Percentiles rank a stretch among this genome's conserved stretches.
These are phyloP conservation scores for Hirschfeldia incana DNA, from an alignment of 345 rosid genomes.

Conservation along the genomic window DNA sequence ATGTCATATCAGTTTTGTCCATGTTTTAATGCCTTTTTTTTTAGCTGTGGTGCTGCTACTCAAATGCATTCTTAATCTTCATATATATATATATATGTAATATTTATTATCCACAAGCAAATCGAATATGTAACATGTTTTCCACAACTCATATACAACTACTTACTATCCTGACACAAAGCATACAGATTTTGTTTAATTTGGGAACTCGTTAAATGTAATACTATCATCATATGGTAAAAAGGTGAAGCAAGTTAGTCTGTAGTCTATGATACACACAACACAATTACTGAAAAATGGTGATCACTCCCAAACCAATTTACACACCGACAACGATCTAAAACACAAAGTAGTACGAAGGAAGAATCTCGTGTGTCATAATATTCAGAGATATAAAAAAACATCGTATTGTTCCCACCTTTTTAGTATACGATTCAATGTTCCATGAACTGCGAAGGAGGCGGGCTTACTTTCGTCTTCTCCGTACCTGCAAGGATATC, in stretches of 20 bases:
- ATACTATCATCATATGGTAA: slow-evolving; percentile 9
- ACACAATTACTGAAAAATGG: slow-evolving; percentile 12
- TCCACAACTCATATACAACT: not conserved
- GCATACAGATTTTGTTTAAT: not conserved
- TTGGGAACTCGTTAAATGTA: not conserved
- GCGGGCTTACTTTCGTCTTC: slow-evolving; percentile 82
- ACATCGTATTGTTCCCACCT: slow-evolving; percentile 21
- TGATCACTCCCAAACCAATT: slow-evolving; percentile 24
- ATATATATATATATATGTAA: not conserved
- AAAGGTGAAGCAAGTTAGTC: not conserved
- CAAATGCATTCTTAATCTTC: not conserved
- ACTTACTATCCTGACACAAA: not conserved
- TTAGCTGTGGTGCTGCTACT: not conserved
- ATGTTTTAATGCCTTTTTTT: not conserved
- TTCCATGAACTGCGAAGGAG: slow-evolving; percentile 84
- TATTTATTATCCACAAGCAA: not conserved
- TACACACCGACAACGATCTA: slow-evolving; percentile 21
- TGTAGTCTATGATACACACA: slow-evolving; percentile 20
- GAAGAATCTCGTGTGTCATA: slow-evolving; percentile 24
- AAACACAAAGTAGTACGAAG: slow-evolving; percentile 5
- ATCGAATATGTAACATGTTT: not conserved
- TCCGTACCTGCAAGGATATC: slow-evolving; percentile 57
- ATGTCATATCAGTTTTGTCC: slow-evolving; percentile 14
- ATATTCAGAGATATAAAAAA: slow-evolving; percentile 12
- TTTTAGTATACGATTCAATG: slow-evolving; percentile 25